phyloP scores from a whole-genome alignment of 2,329 filamentous ascomycete species.

The Xylaria hypoxylon region DNA sequence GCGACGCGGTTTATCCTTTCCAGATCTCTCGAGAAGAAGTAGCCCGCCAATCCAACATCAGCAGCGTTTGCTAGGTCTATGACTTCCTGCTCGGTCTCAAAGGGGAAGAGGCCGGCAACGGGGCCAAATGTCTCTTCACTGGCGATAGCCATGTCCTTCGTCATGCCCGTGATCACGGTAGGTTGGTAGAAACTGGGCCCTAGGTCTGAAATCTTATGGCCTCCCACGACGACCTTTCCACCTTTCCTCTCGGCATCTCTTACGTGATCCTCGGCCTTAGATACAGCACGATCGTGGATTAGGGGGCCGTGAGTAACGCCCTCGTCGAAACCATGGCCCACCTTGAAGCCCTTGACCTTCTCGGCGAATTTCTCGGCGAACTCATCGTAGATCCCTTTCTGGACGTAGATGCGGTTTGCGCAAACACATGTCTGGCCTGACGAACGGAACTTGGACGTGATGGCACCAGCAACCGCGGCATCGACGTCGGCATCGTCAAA shows the following conservation, averaged over 20 bases:
- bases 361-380: slow-evolving; percentile 77
- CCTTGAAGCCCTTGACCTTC: slow-evolving; percentile 78
- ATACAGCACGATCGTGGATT: slow-evolving; percentile 84
- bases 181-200: slow-evolving; percentile 90
- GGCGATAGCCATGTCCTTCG: slow-evolving; percentile 82
- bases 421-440: slow-evolving; percentile 97
- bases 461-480: slow-evolving; percentile 81
- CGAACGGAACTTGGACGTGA: slow-evolving; percentile 90
- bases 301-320: slow-evolving; percentile 82
- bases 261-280: slow-evolving; percentile 84
- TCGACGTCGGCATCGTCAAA: slow-evolving; percentile 96
- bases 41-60: slow-evolving; percentile 90
- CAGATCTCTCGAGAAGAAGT: slow-evolving; percentile 83
- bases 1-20: slow-evolving; percentile 71
- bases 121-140: slow-evolving; percentile 96
- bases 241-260: slow-evolving; percentile 83
- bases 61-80: slow-evolving; percentile 83
- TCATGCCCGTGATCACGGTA: slow-evolving; percentile 91
- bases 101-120: slow-evolving; percentile 89
- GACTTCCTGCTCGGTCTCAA: slow-evolving; percentile 89
- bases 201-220: slow-evolving; percentile 77
- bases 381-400: slow-evolving; percentile 79
- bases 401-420: slow-evolving; percentile 85
- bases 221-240: slow-evolving; percentile 79
- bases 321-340: slow-evolving; percentile 78